Evolutionary conservation across 169 alveolate species (phyloP).

Genomic region (Plasmodium falciparum): DNA sequence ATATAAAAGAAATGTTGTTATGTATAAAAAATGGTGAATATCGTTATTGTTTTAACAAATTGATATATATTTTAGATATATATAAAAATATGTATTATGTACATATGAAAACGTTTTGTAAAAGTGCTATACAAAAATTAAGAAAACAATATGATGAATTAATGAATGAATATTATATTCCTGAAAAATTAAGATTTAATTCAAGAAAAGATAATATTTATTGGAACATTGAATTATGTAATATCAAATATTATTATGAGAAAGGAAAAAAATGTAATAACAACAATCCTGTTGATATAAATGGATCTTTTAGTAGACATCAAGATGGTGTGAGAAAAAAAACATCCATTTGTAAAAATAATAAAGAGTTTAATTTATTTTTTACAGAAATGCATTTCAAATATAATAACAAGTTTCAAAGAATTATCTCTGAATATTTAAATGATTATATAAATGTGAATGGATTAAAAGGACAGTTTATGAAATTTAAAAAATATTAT

Average conservation of each 20-base stretch:
- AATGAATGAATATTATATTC: background rate
- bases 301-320: background rate
- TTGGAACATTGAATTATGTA: background rate
- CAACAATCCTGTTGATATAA: background rate
- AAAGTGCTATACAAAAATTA: background rate
- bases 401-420: background rate
- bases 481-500: constrained; percentile 4
- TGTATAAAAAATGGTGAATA: constrained; percentile 18
- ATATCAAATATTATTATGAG: background rate
- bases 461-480: background rate
- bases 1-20: background rate
- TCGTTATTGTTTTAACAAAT: background rate
- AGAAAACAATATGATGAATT: background rate
- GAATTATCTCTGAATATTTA: background rate
- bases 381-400: background rate
- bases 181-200: background rate
- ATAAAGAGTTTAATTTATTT: background rate
- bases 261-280: background rate
- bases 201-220: background rate
- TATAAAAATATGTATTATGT: constrained; percentile 32
- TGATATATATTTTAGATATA: background rate
- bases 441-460: background rate
- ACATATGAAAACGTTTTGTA: constrained; percentile 6
- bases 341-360: too few species aligned
- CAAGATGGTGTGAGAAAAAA: too few species aligned